These are phyloP conservation scores for Aegilops umbellulata DNA, from an alignment of 176 grass and related monocot genomes.

Conservation along the genomic window DNA sequence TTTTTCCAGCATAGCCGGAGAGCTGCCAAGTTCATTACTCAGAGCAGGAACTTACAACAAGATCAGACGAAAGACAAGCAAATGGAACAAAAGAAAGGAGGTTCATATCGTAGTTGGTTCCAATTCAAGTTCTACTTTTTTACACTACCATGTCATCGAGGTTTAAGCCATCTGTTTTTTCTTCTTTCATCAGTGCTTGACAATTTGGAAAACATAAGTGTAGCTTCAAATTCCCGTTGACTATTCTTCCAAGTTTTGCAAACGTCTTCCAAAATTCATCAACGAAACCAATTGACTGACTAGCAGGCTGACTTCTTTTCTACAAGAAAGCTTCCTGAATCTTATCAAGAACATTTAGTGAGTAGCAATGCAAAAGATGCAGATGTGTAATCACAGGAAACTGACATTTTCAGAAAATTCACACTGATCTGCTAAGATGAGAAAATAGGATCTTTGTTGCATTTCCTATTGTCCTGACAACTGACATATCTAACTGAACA, in stretches of 20 bases:
- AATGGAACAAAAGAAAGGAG: neutral
- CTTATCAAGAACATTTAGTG: neutral
- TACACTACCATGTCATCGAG: neutral
- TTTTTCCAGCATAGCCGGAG: neutral
- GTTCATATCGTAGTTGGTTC: neutral
- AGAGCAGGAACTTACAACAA: neutral
- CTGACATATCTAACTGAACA: neutral
- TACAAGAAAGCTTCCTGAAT: neutral
- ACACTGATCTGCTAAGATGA: neutral
- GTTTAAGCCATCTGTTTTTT: neutral
- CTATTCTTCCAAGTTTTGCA: neutral
- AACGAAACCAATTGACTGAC: neutral
- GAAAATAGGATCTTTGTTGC: neutral
- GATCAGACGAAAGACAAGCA: neutral
- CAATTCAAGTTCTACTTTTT: neutral
- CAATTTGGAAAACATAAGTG: neutral
- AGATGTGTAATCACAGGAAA: neutral
- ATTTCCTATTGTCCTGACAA: neutral
- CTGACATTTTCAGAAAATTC: neutral
- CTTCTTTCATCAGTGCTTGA: neutral
- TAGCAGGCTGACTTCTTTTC: neutral
- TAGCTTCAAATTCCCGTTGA: neutral
- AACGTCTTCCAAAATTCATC: neutral
- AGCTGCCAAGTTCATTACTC: neutral
- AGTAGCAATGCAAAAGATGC: neutral